Percentiles rank a stretch among this genome's conserved stretches.
These are phyloP conservation scores for Plenodomus lindquistii DNA, from an alignment of 2,329 filamentous ascomycete species.

Conservation along the genomic window DNA sequence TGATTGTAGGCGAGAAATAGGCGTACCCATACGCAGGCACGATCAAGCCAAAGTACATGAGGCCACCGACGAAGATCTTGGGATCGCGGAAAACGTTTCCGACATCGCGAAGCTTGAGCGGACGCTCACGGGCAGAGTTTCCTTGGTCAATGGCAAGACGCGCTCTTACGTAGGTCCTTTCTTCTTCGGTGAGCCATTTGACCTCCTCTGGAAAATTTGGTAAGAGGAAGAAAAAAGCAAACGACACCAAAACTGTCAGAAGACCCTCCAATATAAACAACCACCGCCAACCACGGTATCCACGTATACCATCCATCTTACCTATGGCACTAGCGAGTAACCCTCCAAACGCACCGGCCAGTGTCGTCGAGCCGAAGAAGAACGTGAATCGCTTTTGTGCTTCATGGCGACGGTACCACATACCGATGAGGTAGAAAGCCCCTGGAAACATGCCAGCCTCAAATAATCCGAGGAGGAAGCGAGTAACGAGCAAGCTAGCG, in stretches of 20 bases:
- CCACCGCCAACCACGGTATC: slow-evolving; percentile 78
- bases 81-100: slow-evolving; percentile 53
- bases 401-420: slow-evolving; percentile 88
- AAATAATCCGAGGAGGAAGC: slow-evolving; percentile 76
- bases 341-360: slow-evolving; percentile 84
- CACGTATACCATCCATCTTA: slow-evolving; percentile 75
- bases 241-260: slow-evolving; percentile 49
- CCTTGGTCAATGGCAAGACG: slow-evolving; percentile 55
- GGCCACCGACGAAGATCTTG: slow-evolving; percentile 54
- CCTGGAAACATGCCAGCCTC: slow-evolving; percentile 59
- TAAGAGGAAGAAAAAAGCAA: slow-evolving; percentile 53
- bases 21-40: slow-evolving; percentile 49
- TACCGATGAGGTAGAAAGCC: slow-evolving; percentile 71
- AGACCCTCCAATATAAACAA: slow-evolving; percentile 73
- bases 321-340: slow-evolving; percentile 84
- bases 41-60: slow-evolving; percentile 57
- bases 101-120: slow-evolving; percentile 50
- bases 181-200: slow-evolving; percentile 53
- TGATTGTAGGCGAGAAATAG: slow-evolving; percentile 55
- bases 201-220: slow-evolving; percentile 56
- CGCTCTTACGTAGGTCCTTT: slow-evolving; percentile 52
- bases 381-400: slow-evolving; percentile 91
- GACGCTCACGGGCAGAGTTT: slow-evolving; percentile 49
- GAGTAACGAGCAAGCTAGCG: slow-evolving; percentile 72
- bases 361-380: slow-evolving; percentile 83